These are phyloP conservation scores for Corymbia maculata DNA, from an alignment of 345 rosid genomes.

Conservation along the genomic window DNA sequence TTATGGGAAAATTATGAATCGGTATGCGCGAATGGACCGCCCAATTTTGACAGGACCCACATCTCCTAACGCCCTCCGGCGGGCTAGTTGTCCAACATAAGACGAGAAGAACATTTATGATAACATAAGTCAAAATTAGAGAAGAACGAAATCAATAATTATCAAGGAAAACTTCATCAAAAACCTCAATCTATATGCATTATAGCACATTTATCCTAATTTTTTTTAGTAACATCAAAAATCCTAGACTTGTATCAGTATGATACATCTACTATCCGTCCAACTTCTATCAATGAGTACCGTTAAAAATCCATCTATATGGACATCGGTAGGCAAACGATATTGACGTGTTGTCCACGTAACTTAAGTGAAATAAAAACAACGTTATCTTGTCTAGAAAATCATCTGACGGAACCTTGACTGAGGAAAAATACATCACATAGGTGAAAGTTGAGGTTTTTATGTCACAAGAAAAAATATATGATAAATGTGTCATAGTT, in stretches of 20 bases:
- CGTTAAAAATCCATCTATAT: too few relatives aligned
- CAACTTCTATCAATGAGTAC: too few relatives aligned
- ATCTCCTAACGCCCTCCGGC: not conserved
- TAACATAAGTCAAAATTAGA: not conserved
- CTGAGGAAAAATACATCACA: too few relatives aligned
- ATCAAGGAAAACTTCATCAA: not conserved
- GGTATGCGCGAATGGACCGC: not conserved
- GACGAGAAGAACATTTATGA: not conserved
- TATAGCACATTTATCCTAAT: too few relatives aligned
- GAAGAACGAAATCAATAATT: not conserved
- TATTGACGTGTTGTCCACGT: not conserved
- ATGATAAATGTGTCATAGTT: not conserved
- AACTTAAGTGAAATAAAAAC: not conserved
- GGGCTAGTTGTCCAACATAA: not conserved
- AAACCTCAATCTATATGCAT: not conserved
- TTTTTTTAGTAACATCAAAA: too few relatives aligned
- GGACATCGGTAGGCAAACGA: accelerated
- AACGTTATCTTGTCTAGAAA: too few relatives aligned
- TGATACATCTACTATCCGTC: accelerated
- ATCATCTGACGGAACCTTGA: too few relatives aligned
- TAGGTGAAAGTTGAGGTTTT: too few relatives aligned
- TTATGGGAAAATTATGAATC: not conserved
- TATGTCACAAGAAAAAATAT: accelerated
- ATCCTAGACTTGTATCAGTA: not conserved
- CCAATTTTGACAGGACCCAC: not conserved